phyloP scores from a whole-genome alignment of 73 alveolate species.

The Tetrahymena elliotti region DNA sequence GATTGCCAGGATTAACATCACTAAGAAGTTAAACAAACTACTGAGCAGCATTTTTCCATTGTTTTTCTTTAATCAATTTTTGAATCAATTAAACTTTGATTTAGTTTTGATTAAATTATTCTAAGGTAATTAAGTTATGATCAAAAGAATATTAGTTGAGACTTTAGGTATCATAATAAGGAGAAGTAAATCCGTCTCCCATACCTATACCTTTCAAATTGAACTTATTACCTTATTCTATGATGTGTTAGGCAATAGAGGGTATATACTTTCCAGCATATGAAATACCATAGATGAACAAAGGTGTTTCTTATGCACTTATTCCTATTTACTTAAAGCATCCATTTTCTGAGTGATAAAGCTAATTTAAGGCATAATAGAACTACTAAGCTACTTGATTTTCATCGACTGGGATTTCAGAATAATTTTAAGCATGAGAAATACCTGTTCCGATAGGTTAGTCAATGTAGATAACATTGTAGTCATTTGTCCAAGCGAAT shows the following conservation, averaged over 20 bases:
- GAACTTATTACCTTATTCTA: background rate
- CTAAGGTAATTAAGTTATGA: background rate
- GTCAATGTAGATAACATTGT: conserved; percentile 23
- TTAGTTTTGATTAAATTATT: background rate
- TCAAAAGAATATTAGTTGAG: background rate
- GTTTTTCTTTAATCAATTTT: background rate
- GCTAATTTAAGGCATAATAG: background rate
- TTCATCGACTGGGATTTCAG: conserved; percentile 16
- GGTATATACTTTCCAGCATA: conserved; percentile 42
- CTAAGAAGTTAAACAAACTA: background rate
- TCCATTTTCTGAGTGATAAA: conserved; percentile 9
- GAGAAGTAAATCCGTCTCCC: conserved; percentile 38
- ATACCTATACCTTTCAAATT: conserved; percentile 27
- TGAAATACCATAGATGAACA: conserved; percentile 27
- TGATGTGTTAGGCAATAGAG: conserved; percentile 4
- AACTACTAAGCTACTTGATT: conserved; percentile 5
- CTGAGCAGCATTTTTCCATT: background rate
- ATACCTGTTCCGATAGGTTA: conserved; percentile 40
- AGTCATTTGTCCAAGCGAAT: conserved; percentile 22
- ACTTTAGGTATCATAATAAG: conserved; percentile 10
- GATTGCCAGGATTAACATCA: background rate
- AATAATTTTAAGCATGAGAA: background rate
- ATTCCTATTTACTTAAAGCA: conserved; percentile 4
- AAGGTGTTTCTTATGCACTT: background rate
- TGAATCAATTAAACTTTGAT: background rate